Percentiles rank a stretch among this genome's conserved stretches.
Conservation (phyloP, 257 asterid species). For the Nicotiana attenuata region DNA sequence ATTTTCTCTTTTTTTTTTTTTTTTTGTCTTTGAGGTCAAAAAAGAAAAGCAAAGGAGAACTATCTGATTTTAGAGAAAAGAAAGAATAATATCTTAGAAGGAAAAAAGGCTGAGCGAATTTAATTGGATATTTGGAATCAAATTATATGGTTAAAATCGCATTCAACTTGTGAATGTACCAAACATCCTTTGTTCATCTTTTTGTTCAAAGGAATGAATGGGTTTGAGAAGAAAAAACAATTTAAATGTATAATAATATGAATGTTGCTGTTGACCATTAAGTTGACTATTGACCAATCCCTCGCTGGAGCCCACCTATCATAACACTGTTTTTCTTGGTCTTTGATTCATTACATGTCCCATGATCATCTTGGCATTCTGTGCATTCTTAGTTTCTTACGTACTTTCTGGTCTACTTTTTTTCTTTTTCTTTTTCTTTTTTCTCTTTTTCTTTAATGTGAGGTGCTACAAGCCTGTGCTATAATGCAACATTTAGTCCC, state of each 20-base stretch:
- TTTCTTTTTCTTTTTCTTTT: no score
- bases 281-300: constrained; percentile 8
- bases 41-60: background rate
- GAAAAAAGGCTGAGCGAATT: background rate
- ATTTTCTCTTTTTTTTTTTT: background rate
- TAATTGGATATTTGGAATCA: constrained; percentile 1
- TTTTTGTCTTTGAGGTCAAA: background rate
- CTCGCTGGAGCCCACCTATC: constrained; percentile 9
- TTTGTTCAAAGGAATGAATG: background rate
- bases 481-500: no score
- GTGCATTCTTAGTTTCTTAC: background rate
- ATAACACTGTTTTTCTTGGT: background rate
- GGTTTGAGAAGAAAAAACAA: background rate
- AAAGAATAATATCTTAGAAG: background rate
- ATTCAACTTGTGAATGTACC: constrained; percentile 10
- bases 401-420: background rate
- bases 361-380: constrained; percentile 17
- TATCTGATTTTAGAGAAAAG: background rate
- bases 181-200: background rate
- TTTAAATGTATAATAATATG: background rate
- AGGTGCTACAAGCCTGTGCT: no score
- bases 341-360: constrained; percentile 7
- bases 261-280: background rate
- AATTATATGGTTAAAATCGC: background rate
- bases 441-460: no score